These are phyloP conservation scores for Spinacia oleracea DNA, from an alignment of 179 eudicot species.

Conservation along the genomic window DNA sequence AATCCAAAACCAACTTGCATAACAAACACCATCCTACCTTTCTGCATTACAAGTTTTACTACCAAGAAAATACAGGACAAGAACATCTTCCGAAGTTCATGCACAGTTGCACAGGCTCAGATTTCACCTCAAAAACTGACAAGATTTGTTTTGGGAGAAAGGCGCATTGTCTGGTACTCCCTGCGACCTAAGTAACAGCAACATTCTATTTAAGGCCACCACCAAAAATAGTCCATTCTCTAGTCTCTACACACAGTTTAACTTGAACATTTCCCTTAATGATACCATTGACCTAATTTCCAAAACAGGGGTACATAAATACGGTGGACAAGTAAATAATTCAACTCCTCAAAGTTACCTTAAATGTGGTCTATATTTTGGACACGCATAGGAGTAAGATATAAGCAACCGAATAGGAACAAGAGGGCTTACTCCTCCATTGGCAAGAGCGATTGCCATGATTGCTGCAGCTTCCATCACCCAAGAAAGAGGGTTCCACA, in stretches of 20 bases:
- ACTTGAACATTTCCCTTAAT: too few species aligned
- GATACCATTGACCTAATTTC: background rate
- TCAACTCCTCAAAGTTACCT: background rate
- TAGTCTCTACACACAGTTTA: too few species aligned
- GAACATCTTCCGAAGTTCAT: background rate
- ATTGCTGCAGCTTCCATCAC: conserved; percentile 90
- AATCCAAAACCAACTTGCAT: background rate
- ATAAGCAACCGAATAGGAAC: background rate
- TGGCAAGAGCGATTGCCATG: conserved; percentile 80
- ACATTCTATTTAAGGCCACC: background rate
- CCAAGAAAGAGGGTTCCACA: conserved; percentile 93
- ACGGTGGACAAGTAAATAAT: background rate
- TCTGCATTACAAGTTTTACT: background rate
- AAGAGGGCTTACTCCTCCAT: conserved; percentile 61
- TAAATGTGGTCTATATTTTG: background rate
- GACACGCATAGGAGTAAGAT: background rate
- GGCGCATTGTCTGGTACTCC: background rate
- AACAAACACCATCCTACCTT: background rate
- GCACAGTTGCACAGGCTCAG: background rate
- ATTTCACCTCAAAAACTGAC: background rate
- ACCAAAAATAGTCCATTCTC: background rate
- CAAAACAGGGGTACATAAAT: background rate
- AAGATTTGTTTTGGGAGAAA: background rate
- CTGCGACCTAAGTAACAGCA: background rate
- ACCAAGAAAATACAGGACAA: background rate